These are phyloP conservation scores for Begonia masoniana DNA, from an alignment of 306 rosid species.

Conservation along the genomic window DNA sequence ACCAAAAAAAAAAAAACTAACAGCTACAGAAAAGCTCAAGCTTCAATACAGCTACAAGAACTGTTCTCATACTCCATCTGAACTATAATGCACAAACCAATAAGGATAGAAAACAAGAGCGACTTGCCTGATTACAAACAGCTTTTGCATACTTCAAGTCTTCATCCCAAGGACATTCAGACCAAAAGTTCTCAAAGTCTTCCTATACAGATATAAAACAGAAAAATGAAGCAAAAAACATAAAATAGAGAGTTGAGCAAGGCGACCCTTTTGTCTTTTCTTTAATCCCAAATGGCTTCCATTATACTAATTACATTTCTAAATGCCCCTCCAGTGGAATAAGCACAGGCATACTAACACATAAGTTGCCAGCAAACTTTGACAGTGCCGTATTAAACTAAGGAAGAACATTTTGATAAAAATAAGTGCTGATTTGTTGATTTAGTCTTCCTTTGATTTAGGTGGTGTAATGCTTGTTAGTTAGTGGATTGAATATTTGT, in stretches of 20 bases:
- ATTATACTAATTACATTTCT: no score
- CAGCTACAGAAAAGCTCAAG: no score
- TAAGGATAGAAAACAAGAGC: not conserved
- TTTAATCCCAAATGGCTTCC: not conserved
- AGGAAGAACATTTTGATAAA: not conserved
- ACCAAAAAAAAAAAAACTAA: not conserved
- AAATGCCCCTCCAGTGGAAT: no score
- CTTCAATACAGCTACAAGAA: no score
- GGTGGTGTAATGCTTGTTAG: no score
- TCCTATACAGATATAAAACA: constrained; percentile 42
- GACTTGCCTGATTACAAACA: constrained; percentile 63
- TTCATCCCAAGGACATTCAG: constrained; percentile 95
- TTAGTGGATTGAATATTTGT: no score
- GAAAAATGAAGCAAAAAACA: not conserved
- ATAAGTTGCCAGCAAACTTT: no score
- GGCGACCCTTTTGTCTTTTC: not conserved
- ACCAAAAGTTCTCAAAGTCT: constrained; percentile 91
- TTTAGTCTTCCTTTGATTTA: no score
- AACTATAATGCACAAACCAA: not conserved
- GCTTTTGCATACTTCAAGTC: constrained; percentile 75
- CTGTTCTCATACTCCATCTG: not conserved
- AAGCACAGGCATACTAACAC: no score
- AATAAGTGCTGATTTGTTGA: no score
- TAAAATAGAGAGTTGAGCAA: no score
- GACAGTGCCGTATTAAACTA: no score